Conservation (phyloP, 371 early-diverging fungal species). For the Umbelopsis sp. region DNA sequence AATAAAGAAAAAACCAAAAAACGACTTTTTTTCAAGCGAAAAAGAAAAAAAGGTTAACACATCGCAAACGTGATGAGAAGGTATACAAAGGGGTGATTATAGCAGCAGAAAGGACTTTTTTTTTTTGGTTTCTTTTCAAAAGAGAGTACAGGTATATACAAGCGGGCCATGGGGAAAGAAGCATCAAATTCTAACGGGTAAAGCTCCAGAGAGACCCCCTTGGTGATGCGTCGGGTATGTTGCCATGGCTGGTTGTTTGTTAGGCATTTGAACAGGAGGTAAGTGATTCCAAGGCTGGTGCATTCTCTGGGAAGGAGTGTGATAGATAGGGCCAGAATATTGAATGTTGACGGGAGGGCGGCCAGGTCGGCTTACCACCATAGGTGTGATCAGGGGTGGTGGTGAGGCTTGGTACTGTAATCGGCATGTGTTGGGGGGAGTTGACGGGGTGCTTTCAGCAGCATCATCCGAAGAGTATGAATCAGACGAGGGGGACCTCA, state of each 20-base stretch:
- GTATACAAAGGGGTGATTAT: not conserved
- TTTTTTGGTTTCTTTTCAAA: not conserved
- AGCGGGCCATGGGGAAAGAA: too few species aligned
- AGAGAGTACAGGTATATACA: slow-evolving; percentile 12
- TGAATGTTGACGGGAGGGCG: slow-evolving; percentile 6
- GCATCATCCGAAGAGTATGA: slow-evolving; percentile 16
- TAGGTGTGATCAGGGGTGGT: slow-evolving; percentile 6
- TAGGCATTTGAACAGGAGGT: not conserved
- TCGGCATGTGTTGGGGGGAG: slow-evolving; percentile 9
- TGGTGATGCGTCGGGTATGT: not conserved
- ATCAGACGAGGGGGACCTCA: slow-evolving; percentile 3
- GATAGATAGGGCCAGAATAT: slow-evolving; percentile 1
- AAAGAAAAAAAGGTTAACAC: not conserved
- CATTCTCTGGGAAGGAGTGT: not conserved
- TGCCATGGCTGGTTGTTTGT: not conserved
- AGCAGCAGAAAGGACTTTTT: not conserved
- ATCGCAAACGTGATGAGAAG: not conserved
- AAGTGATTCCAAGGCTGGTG: slow-evolving; percentile 8
- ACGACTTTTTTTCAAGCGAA: too few species aligned
- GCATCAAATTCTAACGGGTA: slow-evolving; percentile 9
- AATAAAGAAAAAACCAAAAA: not conserved
- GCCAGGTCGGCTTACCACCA: not conserved
- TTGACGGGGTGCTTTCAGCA: slow-evolving; percentile 7
- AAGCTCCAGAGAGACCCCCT: not conserved
- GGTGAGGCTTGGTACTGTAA: slow-evolving; percentile 17